phyloP scores from a whole-genome alignment of 2,329 filamentous ascomycete genomes.

The Lasiodiplodia gonubiensis region DNA sequence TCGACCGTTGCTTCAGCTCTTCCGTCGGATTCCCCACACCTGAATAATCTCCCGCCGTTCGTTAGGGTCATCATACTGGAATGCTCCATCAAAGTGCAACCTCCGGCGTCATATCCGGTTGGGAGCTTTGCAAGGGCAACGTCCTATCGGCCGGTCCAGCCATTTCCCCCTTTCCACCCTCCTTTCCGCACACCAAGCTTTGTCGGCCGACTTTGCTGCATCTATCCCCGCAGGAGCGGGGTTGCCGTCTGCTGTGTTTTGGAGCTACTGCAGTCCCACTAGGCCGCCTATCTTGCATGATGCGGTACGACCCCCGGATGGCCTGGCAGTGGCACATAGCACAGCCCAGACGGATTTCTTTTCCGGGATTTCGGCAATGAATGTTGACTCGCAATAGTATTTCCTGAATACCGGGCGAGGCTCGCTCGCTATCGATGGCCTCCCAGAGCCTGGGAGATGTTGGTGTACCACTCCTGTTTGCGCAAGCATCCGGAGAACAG shows the following conservation, averaged over 20 bases:
- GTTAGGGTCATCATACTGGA: background rate
- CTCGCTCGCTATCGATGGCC: background rate
- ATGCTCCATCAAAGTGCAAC: conserved; percentile 2
- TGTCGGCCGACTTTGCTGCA: background rate
- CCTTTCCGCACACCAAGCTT: background rate
- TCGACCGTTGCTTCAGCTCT: conserved; percentile 5
- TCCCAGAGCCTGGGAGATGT: background rate
- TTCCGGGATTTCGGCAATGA: background rate
- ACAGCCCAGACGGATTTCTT: background rate
- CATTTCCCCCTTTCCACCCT: background rate
- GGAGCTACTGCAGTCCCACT: background rate
- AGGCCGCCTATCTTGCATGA: conserved; percentile 24
- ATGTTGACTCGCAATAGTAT: background rate
- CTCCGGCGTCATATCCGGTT: background rate
- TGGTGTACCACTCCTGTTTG: background rate
- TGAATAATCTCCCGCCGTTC: background rate
- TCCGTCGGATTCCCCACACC: conserved; percentile 1
- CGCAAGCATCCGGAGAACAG: background rate
- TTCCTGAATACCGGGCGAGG: background rate
- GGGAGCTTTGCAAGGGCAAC: background rate
- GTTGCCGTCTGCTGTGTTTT: background rate
- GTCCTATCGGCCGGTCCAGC: conserved; percentile 9
- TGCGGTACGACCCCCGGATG: background rate
- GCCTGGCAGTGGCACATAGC: conserved; percentile 8
- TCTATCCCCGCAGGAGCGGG: background rate